phyloP scores from a whole-genome alignment of 2,329 filamentous ascomycete species.

The Apiospora hydei region DNA sequence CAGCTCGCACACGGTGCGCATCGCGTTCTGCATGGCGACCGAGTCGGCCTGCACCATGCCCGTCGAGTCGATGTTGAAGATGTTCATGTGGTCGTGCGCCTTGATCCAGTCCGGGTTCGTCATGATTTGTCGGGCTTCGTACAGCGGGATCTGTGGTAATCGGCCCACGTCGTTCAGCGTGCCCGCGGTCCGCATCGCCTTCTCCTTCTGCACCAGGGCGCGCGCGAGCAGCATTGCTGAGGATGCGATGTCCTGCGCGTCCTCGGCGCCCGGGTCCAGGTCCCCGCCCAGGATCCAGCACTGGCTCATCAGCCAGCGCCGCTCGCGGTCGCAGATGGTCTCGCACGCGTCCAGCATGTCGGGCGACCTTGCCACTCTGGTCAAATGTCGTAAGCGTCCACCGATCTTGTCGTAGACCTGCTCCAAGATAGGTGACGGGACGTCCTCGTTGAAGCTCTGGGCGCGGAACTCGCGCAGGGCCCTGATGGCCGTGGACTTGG shows the following conservation, averaged over 20 bases:
- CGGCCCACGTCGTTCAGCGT: conserved; percentile 45
- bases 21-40: conserved; percentile 65
- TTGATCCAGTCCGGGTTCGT: conserved; percentile 65
- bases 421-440: conserved; percentile 49
- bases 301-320: conserved; percentile 79
- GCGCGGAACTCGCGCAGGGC: conserved; percentile 57
- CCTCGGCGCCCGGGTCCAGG: conserved; percentile 74
- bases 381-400: conserved; percentile 60
- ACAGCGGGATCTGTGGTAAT: conserved; percentile 19
- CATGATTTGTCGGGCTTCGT: conserved; percentile 60
- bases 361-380: conserved; percentile 57
- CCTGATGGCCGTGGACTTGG: conserved; percentile 54
- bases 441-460: conserved; percentile 53
- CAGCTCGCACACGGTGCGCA: conserved; percentile 57
- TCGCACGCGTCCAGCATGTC: conserved; percentile 61
- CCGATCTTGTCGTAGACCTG: conserved; percentile 62
- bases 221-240: conserved; percentile 67
- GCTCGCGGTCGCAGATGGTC: conserved; percentile 70
- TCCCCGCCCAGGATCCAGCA: conserved; percentile 76
- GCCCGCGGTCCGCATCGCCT: conserved; percentile 38
- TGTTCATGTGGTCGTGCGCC: conserved; percentile 62
- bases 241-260: conserved; percentile 64
- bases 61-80: conserved; percentile 63
- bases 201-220: conserved; percentile 58
- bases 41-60: conserved; percentile 64